These are phyloP conservation scores for Cryptomeria japonica DNA, from an alignment of 75 land plant species.

Conservation along the genomic window DNA sequence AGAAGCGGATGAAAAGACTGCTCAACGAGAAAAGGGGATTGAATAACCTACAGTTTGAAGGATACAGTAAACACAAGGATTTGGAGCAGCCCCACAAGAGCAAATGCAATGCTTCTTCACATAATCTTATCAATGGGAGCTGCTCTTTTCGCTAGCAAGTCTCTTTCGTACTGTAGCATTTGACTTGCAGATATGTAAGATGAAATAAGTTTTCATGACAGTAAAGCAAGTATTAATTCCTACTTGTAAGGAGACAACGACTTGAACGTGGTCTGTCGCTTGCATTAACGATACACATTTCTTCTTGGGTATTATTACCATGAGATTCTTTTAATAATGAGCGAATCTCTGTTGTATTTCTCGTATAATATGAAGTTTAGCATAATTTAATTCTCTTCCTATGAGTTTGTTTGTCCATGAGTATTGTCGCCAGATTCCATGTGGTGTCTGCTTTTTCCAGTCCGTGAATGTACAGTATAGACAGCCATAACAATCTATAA, in stretches of 20 bases:
- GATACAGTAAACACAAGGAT: background rate
- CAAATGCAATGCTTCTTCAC: background rate
- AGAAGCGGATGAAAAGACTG: background rate
- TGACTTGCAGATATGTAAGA: background rate
- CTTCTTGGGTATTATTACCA: too few species aligned
- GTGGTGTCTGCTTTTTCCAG: too few species aligned
- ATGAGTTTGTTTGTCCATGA: too few species aligned
- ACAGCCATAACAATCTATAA: too few species aligned
- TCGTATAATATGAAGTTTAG: too few species aligned
- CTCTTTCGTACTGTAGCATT: background rate
- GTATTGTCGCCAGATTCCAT: too few species aligned
- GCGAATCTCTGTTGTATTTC: too few species aligned
- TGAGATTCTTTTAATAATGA: background rate
- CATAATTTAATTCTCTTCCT: too few species aligned
- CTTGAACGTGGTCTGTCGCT: background rate
- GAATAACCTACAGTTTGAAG: background rate
- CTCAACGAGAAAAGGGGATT: background rate
- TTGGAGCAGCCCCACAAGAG: background rate
- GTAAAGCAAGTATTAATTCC: background rate
- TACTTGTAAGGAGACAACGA: too few species aligned
- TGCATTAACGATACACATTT: background rate
- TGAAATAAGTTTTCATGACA: background rate
- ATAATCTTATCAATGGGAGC: background rate
- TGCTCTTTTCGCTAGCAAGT: background rate
- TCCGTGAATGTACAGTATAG: too few species aligned